These are phyloP conservation scores for Cafeteria roenbergensis DNA, from an alignment of 108 stramenopile genomes.

Conservation along the genomic window DNA sequence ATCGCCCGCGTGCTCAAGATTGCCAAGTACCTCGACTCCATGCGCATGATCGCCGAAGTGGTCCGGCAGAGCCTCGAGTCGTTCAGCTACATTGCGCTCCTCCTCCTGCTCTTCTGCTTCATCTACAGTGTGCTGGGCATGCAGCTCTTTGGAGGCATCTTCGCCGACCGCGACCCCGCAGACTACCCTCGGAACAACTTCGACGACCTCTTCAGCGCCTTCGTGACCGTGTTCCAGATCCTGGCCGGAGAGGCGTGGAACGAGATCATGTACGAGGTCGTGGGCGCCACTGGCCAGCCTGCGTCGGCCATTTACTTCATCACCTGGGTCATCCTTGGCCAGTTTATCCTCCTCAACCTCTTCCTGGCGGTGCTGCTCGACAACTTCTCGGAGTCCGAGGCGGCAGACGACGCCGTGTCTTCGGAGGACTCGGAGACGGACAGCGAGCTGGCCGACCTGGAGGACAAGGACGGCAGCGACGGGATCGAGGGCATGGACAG, in stretches of 20 bases:
- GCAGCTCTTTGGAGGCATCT: conserved; percentile 38
- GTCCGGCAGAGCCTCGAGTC: conserved; percentile 34
- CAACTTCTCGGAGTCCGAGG: conserved; percentile 23
- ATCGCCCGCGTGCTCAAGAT: conserved; percentile 51
- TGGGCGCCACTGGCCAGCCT: conserved; percentile 32
- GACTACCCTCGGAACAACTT: conserved; percentile 42
- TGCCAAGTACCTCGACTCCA: conserved; percentile 39
- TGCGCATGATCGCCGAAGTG: conserved; percentile 41
- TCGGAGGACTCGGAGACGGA: too few species aligned
- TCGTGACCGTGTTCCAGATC: conserved; percentile 46
- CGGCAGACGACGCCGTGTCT: too few species aligned
- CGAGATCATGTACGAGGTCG: conserved; percentile 47
- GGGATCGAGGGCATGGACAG: too few species aligned
- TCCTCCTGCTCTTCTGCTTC: conserved; percentile 48
- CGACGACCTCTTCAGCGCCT: conserved; percentile 33
- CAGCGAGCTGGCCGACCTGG: too few species aligned
- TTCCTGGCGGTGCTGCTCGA: conserved; percentile 50
- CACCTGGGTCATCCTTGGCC: conserved; percentile 37
- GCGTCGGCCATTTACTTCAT: conserved; percentile 21
- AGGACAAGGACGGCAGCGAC: too few species aligned
- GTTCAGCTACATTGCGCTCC: conserved; percentile 41
- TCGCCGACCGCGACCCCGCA: too few species aligned
- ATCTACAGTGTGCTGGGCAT: conserved; percentile 49
- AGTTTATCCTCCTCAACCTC: conserved; percentile 47
- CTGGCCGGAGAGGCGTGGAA: conserved; percentile 58